A percentile compares a stretch with the other conserved stretches of the same genome.
These are phyloP conservation scores for Penicillium robsamsonii DNA, from an alignment of 495 filamentous ascomycete genomes.

Conservation along the genomic window DNA sequence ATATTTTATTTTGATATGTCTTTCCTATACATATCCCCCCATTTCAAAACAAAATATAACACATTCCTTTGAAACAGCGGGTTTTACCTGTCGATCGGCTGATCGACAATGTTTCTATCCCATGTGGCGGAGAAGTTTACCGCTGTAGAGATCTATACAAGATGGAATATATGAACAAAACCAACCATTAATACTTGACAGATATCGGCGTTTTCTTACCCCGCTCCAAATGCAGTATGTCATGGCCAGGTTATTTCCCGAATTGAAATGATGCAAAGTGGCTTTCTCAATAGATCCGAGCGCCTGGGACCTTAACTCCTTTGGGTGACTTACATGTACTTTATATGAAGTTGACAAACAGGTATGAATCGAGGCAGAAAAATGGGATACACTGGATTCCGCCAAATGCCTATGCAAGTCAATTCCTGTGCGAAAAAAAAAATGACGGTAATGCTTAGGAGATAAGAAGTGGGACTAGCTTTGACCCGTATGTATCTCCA, in stretches of 20 bases:
- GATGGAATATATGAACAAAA: background rate
- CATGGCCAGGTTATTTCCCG: background rate
- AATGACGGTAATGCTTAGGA: background rate
- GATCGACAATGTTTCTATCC: conserved; percentile 19
- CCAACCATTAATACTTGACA: background rate
- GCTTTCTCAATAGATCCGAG: conserved; percentile 12
- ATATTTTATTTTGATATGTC: background rate
- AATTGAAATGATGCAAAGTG: conserved; percentile 13
- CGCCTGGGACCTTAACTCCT: conserved; percentile 4
- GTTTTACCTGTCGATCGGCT: conserved; percentile 15
- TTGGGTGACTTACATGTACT: background rate
- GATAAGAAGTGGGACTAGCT: conserved; percentile 5
- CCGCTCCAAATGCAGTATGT: conserved; percentile 1
- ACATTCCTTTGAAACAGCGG: background rate
- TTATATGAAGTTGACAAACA: background rate
- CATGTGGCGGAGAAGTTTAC: background rate
- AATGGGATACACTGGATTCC: background rate
- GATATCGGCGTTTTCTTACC: background rate
- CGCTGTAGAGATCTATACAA: background rate
- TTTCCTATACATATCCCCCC: background rate
- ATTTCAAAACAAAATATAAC: background rate
- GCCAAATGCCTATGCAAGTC: background rate
- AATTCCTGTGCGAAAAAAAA: too few species aligned
- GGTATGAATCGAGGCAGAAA: background rate
- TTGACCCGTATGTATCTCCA: background rate